Base-by-base conservation (phyloP, 371 early-diverging fungal genomes). In the Mortierella sp. region DNA sequence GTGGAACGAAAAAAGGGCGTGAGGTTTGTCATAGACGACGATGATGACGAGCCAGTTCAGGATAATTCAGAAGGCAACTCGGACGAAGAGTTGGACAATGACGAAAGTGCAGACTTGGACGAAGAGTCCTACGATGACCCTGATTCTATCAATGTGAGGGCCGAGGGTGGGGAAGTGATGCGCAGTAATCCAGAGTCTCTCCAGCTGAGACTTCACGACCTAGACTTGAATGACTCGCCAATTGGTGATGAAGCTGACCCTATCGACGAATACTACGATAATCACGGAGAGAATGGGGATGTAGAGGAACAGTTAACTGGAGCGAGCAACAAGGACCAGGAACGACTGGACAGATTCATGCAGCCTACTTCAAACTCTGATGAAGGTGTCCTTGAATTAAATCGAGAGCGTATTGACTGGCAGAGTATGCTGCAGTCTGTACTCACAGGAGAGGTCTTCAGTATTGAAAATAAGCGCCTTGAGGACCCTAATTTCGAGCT, bases 401-500 rank as follows among this genome's bases (percentile, higher is more conserved):
- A 86, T 47, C 88, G 88, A 45, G 94, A 94, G 66, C 91, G 93
- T 45, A 76, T 90, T 29, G 93, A 94, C 78, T 95, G 95, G 94
- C 94, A 93, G 64, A 88, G 92, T 54, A 94, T 96, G 95, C 85
- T 96, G 17, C 87, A 93, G 37, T 93, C 94, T 19, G 96, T 95
- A 23, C 84, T 96, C 26, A 88, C 90, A 37, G 95, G 96, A 15
- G 95, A 96, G 65, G 93, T 95, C 23, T 90, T 96, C n/a, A 92
- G 92, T 62, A 91, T 91, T 19, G 96, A 96, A 78, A 94, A 93
- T 72, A 88, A 87, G 69, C 87, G 93, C 40, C 70, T 93, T n/a
- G 85, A 89, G 37, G 88, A 87, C 22, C 84, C 88, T 15, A 87
- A 85, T 37, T 84, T 83, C 51, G 84, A 89, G 45, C 70, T 84